These are phyloP conservation scores for Scleroderma bovista DNA, from an alignment of 768 basidiomycete genomes.

Conservation along the genomic window DNA sequence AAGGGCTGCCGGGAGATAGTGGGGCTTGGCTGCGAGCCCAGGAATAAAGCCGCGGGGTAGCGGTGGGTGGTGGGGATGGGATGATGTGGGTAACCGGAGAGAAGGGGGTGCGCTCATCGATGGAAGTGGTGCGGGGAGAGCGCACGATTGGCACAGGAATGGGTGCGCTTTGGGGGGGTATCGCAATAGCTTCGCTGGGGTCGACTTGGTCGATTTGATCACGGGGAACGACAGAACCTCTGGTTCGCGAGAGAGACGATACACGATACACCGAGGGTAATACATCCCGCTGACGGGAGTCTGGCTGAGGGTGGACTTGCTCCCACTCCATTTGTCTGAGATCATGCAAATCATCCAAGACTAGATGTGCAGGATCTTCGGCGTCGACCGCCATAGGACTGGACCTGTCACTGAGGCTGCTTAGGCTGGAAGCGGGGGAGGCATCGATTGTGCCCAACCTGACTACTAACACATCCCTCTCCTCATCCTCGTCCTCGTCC, in stretches of 20 bases:
- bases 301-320: background rate
- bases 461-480: slow-evolving; percentile 27
- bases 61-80: slow-evolving; percentile 53
- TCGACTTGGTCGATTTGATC: slow-evolving; percentile 3
- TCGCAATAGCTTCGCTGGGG: background rate
- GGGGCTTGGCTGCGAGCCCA: slow-evolving; percentile 40
- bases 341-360: slow-evolving; percentile 29
- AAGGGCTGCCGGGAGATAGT: slow-evolving; percentile 37
- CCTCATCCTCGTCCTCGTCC: slow-evolving; percentile 24
- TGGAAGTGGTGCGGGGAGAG: slow-evolving; percentile 14
- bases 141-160: slow-evolving; percentile 24
- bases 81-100: slow-evolving; percentile 24
- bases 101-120: slow-evolving; percentile 14
- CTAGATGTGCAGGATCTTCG: slow-evolving; percentile 37
- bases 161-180: slow-evolving; percentile 22
- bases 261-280: background rate
- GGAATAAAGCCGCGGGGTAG: slow-evolving; percentile 52
- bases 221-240: background rate
- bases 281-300: background rate
- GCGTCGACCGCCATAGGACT: slow-evolving; percentile 45
- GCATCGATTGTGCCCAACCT: slow-evolving; percentile 23
- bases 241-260: background rate
- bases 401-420: slow-evolving; percentile 40
- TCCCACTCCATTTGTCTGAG: slow-evolving; percentile 18
- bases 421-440: slow-evolving; percentile 35